A percentile compares a stretch with the other conserved stretches of the same genome.
Conservation (phyloP, 345 rosid genomes). For the Xanthoceras sorbifolium region DNA sequence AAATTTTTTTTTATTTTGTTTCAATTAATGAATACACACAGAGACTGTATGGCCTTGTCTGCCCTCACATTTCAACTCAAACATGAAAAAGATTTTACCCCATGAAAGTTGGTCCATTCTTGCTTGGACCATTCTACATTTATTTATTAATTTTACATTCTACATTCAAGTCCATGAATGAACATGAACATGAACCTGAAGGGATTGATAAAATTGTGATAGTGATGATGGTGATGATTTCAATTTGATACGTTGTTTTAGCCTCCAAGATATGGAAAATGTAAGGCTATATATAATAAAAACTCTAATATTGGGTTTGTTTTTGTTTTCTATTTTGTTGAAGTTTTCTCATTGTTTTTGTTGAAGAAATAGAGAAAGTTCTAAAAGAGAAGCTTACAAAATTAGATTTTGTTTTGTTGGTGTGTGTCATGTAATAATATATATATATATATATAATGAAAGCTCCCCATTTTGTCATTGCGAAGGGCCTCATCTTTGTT, state of each 20-base stretch:
- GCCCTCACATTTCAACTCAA: slow-evolving; percentile 8
- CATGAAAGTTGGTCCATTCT: slow-evolving; percentile 3
- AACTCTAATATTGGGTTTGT: too few species aligned
- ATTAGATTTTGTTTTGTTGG: not conserved
- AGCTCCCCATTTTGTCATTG: slow-evolving; percentile 16
- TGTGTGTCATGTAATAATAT: too few species aligned
- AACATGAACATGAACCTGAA: too few species aligned
- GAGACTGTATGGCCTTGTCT: slow-evolving; percentile 12
- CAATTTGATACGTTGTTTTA: too few species aligned
- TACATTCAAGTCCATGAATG: too few species aligned
- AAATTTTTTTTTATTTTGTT: too few species aligned
- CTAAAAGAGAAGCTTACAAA: not conserved
- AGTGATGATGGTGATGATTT: too few species aligned
- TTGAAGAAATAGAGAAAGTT: not conserved
- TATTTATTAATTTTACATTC: too few species aligned
- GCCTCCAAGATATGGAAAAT: too few species aligned
- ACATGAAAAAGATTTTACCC: not conserved
- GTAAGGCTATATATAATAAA: too few species aligned
- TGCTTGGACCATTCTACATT: slow-evolving; percentile 12
- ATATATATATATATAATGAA: not conserved
- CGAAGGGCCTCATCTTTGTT: not conserved
- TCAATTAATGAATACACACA: not conserved
- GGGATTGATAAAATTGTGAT: too few species aligned
- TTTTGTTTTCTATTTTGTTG: not conserved
- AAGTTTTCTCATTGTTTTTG: not conserved